Evolutionary conservation across 192 early-diverging fungal species (phyloP).

Genomic region (Backusella tuberculispora): DNA sequence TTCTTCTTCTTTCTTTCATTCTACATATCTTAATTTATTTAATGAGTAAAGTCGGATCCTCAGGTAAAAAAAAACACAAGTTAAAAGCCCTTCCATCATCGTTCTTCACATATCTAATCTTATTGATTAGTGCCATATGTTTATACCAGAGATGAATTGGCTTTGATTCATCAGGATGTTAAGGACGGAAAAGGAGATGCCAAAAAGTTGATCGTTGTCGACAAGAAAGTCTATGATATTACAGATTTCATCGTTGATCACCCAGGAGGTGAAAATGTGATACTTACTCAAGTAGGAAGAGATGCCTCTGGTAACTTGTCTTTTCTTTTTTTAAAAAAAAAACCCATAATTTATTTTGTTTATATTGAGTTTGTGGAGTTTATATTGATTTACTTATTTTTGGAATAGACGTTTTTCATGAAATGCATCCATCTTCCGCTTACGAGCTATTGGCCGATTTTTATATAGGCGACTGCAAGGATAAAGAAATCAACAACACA

Average conservation of each 20-base stretch:
- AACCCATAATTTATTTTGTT: neutral
- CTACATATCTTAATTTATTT: neutral
- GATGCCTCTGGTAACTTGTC: conserved; percentile 63
- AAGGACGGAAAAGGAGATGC: conserved; percentile 43
- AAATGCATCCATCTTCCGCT: conserved; percentile 71
- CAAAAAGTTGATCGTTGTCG: conserved; percentile 65
- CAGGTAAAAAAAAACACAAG: neutral
- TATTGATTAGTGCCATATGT: conserved; percentile 20
- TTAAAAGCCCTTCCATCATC: neutral
- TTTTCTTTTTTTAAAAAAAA: neutral
- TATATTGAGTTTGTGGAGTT: neutral
- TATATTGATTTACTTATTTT: conserved; percentile 14
- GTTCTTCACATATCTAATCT: neutral
- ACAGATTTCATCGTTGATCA: conserved; percentile 73
- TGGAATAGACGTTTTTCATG: conserved; percentile 69
- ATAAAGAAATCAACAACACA: conserved; percentile 26
- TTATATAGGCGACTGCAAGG: conserved; percentile 71
- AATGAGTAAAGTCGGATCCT: neutral
- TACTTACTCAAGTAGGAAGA: conserved; percentile 77
- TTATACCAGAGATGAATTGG: conserved; percentile 34
- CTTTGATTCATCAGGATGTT: conserved; percentile 18
- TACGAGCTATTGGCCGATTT: conserved; percentile 69
- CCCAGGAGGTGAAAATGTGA: conserved; percentile 74
- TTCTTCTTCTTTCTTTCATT: neutral
- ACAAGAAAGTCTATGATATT: conserved; percentile 83